These are phyloP conservation scores for Fusarium begoniae DNA, from an alignment of 2,329 filamentous ascomycete genomes.

Conservation along the genomic window DNA sequence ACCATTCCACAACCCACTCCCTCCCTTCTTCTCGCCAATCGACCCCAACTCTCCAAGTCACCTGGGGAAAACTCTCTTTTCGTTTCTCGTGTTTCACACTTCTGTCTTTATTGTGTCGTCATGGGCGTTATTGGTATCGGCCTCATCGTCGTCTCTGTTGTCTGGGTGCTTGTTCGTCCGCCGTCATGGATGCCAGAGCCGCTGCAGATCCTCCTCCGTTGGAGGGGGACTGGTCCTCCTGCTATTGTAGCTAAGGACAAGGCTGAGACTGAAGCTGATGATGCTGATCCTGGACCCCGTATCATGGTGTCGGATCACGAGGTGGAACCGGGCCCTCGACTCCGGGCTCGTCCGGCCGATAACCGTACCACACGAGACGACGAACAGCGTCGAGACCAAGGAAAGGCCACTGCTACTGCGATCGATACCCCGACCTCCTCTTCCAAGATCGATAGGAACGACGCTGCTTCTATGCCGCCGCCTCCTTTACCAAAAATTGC, in stretches of 20 bases:
- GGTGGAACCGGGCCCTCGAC: slow-evolving; percentile 36
- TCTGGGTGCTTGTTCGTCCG: slow-evolving; percentile 65
- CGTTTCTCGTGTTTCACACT: background rate
- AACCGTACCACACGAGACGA: slow-evolving; percentile 31
- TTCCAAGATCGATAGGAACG: slow-evolving; percentile 19
- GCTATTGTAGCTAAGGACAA: slow-evolving; percentile 9
- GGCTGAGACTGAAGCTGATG: slow-evolving; percentile 12
- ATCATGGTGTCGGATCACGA: slow-evolving; percentile 39
- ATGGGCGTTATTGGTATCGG: slow-evolving; percentile 70
- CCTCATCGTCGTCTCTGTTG: slow-evolving; percentile 68
- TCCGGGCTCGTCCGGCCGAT: slow-evolving; percentile 38
- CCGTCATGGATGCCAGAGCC: slow-evolving; percentile 56
- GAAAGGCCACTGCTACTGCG: slow-evolving; percentile 3
- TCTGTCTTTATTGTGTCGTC: slow-evolving; percentile 7
- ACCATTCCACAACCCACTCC: slow-evolving; percentile 44
- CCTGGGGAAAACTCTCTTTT: slow-evolving; percentile 6
- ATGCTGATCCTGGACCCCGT: slow-evolving; percentile 27
- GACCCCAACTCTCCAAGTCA: slow-evolving; percentile 11
- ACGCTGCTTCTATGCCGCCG: slow-evolving; percentile 50
- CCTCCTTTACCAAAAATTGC: slow-evolving; percentile 49
- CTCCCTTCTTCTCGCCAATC: slow-evolving; percentile 23
- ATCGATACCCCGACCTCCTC: background rate
- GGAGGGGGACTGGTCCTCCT: slow-evolving; percentile 28
- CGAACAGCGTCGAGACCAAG: slow-evolving; percentile 9
- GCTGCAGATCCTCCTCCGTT: slow-evolving; percentile 39